These are phyloP conservation scores for Aspergillus pseudoviridinutans DNA, from an alignment of 2,329 filamentous ascomycete species.

Conservation along the genomic window DNA sequence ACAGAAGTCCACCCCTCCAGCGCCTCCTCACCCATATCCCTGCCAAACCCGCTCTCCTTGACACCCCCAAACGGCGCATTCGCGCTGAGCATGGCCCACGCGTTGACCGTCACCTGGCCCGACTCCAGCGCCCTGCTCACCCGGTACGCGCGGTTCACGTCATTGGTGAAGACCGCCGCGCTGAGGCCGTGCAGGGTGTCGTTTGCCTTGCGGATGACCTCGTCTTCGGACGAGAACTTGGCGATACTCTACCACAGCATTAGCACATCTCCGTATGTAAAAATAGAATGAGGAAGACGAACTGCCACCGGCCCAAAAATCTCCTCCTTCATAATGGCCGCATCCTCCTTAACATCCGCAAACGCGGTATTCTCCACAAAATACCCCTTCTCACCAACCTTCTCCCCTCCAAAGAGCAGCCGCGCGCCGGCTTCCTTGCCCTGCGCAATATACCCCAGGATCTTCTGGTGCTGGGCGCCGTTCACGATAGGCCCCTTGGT, in stretches of 20 bases:
- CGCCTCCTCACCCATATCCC: slow-evolving; percentile 26
- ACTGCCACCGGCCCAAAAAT: slow-evolving; percentile 55
- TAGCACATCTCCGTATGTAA: neutral
- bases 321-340: slow-evolving; percentile 49
- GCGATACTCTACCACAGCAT: slow-evolving; percentile 43
- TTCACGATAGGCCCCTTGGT: slow-evolving; percentile 24
- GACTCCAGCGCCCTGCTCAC: slow-evolving; percentile 18
- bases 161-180: slow-evolving; percentile 25
- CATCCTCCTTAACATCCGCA: slow-evolving; percentile 47
- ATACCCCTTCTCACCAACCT: slow-evolving; percentile 45
- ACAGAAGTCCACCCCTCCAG: slow-evolving; percentile 21
- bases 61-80: slow-evolving; percentile 26
- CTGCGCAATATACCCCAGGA: slow-evolving; percentile 21
- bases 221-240: slow-evolving; percentile 57
- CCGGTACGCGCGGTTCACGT: slow-evolving; percentile 22
- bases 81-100: slow-evolving; percentile 22
- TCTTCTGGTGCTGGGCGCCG: slow-evolving; percentile 17
- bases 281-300: too few relatives aligned
- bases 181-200: slow-evolving; percentile 39
- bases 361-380: slow-evolving; percentile 62
- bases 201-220: slow-evolving; percentile 54
- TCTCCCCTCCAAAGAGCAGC: slow-evolving; percentile 21
- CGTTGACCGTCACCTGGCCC: slow-evolving; percentile 25
- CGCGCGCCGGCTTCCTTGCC: slow-evolving; percentile 18
- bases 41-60: slow-evolving; percentile 26